Evolutionary conservation across 1,284 basidiomycete genomes (phyloP).

Genomic region (Mycosarcoma maydis): DNA sequence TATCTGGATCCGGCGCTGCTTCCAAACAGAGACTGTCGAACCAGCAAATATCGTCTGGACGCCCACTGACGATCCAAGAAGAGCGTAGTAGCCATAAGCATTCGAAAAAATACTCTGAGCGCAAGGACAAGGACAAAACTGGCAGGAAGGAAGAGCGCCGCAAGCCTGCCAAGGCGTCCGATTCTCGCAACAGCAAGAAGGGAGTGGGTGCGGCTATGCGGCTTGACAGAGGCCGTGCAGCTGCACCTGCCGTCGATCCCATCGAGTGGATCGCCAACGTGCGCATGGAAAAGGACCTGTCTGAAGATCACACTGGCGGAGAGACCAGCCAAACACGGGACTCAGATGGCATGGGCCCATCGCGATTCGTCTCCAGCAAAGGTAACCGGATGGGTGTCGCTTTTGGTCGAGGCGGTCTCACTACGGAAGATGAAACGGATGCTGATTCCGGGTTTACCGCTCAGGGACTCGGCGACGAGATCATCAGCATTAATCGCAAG

Average conservation of each 20-base stretch:
- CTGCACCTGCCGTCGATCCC: conserved; percentile 43
- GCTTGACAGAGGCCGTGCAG: conserved; percentile 31
- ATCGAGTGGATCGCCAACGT: conserved; percentile 57
- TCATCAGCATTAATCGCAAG: conserved; percentile 53
- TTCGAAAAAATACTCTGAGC: conserved; percentile 11
- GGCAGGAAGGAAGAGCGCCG: conserved; percentile 17
- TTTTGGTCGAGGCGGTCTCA: conserved; percentile 17
- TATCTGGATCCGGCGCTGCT: background rate
- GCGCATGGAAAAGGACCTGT: conserved; percentile 40
- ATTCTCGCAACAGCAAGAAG: conserved; percentile 9
- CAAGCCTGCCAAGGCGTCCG: conserved; percentile 9
- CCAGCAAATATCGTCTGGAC: conserved; percentile 8
- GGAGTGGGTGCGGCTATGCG: conserved; percentile 42
- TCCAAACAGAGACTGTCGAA: conserved; percentile 15
- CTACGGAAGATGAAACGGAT: conserved; percentile 37
- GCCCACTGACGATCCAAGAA: conserved; percentile 35
- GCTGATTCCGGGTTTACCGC: conserved; percentile 28
- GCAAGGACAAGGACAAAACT: conserved; percentile 16
- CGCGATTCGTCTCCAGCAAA: conserved; percentile 17
- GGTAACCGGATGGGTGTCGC: conserved; percentile 6
- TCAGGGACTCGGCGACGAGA: conserved; percentile 51
- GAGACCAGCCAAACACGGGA: conserved; percentile 17
- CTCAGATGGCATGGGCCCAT: conserved; percentile 4
- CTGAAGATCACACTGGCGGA: conserved; percentile 22
- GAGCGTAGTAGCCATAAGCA: conserved; percentile 18